These are phyloP conservation scores for Linum usitatissimum DNA, from an alignment of 345 rosid genomes.

Conservation along the genomic window DNA sequence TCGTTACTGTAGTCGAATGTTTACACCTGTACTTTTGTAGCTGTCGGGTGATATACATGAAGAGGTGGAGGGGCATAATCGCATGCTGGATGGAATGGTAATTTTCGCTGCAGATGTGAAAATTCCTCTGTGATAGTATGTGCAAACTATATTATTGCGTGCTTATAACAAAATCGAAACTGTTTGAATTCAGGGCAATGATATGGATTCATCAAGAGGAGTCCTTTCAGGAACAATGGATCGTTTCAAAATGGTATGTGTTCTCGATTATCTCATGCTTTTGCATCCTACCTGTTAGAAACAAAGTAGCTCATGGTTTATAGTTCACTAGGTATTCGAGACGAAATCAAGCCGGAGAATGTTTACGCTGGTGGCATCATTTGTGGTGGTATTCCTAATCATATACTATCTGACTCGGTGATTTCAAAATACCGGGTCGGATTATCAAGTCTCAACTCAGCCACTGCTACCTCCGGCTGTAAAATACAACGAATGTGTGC, in stretches of 20 bases:
- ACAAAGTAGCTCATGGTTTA: slow-evolving; percentile 7
- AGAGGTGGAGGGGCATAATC: slow-evolving; percentile 82
- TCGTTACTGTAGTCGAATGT: no score
- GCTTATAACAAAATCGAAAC: not conserved
- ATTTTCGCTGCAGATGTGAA: slow-evolving; percentile 4
- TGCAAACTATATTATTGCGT: not conserved
- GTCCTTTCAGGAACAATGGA: slow-evolving; percentile 92
- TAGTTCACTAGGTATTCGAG: slow-evolving; percentile 54
- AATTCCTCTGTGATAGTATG: not conserved
- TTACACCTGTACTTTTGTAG: slow-evolving; percentile 22
- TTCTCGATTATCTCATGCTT: not conserved
- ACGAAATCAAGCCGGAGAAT: slow-evolving; percentile 88
- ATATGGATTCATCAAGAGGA: slow-evolving; percentile 93
- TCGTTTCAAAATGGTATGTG: slow-evolving; percentile 69
- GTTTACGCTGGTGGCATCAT: slow-evolving; percentile 77
- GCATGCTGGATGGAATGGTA: slow-evolving; percentile 83
- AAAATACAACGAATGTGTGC: no score
- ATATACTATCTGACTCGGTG: slow-evolving; percentile 76
- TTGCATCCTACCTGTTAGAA: not conserved
- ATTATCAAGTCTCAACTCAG: not conserved
- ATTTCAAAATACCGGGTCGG: not conserved
- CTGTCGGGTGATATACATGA: slow-evolving; percentile 82
- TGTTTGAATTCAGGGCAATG: slow-evolving; percentile 54
- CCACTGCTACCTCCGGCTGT: no score
- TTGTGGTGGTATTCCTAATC: slow-evolving; percentile 67